A percentile compares a stretch with the other conserved stretches of the same genome.
Evolutionary conservation across 768 basidiomycete genomes (phyloP).

Genomic region (Cubamyces sp.): DNA sequence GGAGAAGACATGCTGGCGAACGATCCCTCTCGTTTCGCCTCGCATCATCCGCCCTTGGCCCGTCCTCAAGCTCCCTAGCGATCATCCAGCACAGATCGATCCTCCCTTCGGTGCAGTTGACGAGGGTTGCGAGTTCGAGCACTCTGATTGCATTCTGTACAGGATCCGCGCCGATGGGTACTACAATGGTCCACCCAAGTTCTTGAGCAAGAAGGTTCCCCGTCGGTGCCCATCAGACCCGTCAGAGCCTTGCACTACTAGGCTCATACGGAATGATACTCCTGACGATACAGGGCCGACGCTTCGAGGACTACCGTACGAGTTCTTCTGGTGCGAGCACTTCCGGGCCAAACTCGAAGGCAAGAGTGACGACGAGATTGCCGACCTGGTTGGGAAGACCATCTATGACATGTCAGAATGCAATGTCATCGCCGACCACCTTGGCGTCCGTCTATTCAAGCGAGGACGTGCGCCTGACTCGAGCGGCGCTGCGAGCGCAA

Average conservation of each 20-base stretch:
- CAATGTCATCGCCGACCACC: not conserved
- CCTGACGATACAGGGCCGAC: not conserved
- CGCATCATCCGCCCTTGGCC: constrained; percentile 32
- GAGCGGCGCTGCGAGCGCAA: not conserved
- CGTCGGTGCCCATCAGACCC: not conserved
- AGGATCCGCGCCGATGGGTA: not conserved
- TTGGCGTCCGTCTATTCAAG: not conserved
- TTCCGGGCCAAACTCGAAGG: not conserved
- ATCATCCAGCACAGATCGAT: not conserved
- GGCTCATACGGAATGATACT: not conserved
- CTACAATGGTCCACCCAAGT: not conserved
- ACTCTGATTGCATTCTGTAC: constrained; percentile 13
- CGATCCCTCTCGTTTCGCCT: constrained; percentile 25
- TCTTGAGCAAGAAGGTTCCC: not conserved
- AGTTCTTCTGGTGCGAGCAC: constrained; percentile 21
- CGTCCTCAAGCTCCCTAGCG: constrained; percentile 23
- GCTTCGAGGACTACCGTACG: not conserved
- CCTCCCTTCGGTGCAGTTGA: constrained; percentile 22
- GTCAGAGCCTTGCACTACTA: not conserved
- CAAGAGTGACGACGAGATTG: not conserved
- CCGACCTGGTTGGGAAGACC: not conserved
- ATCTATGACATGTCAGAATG: not conserved
- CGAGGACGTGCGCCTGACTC: not conserved
- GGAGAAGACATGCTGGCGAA: constrained; percentile 12
- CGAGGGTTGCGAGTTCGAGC: constrained; percentile 26